Conservation (phyloP, 2,329 filamentous ascomycete species). For the Aspergillus intermedius region DNA sequence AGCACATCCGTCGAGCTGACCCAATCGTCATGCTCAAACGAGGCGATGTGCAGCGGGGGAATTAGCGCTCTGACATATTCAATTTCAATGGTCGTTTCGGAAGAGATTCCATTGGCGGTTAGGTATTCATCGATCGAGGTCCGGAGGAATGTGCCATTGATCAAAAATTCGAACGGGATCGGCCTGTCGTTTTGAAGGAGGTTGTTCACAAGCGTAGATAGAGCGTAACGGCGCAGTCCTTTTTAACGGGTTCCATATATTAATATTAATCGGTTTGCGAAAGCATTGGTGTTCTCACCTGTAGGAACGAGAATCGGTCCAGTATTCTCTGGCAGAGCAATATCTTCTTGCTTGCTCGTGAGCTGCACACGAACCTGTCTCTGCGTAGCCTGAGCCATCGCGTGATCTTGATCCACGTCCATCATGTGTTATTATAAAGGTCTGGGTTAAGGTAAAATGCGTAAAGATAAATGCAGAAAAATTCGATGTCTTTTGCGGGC, state of each 20-base stretch:
- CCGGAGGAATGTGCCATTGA: constrained; percentile 86
- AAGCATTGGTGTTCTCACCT: constrained; percentile 27
- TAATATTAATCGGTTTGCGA: constrained; percentile 5
- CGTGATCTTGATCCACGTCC: constrained; percentile 18
- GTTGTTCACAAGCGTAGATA: constrained; percentile 59
- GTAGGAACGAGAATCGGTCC: constrained; percentile 54
- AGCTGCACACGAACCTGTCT: constrained; percentile 51
- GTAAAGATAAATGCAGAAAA: background rate
- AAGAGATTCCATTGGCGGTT: constrained; percentile 74
- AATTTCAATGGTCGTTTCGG: constrained; percentile 77
- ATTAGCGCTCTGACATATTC: constrained; percentile 92
- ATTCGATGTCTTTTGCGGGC: constrained; percentile 21
- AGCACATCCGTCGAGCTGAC: constrained; percentile 80
- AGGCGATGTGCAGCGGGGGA: constrained; percentile 80
- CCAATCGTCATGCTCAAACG: constrained; percentile 98
- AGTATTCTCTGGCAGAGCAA: constrained; percentile 48
- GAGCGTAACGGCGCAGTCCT: constrained; percentile 52
- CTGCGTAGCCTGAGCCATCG: constrained; percentile 23
- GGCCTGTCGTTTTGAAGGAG: constrained; percentile 50
- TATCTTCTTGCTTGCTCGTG: constrained; percentile 46
- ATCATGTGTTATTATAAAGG: constrained; percentile 12
- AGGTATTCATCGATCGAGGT: constrained; percentile 89
- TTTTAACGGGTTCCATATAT: constrained; percentile 4
- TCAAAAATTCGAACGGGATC: constrained; percentile 74
- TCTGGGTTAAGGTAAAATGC: background rate